Conservation (phyloP, 2,329 filamentous ascomycete genomes). For the Paraphaeosphaeria minitans region DNA sequence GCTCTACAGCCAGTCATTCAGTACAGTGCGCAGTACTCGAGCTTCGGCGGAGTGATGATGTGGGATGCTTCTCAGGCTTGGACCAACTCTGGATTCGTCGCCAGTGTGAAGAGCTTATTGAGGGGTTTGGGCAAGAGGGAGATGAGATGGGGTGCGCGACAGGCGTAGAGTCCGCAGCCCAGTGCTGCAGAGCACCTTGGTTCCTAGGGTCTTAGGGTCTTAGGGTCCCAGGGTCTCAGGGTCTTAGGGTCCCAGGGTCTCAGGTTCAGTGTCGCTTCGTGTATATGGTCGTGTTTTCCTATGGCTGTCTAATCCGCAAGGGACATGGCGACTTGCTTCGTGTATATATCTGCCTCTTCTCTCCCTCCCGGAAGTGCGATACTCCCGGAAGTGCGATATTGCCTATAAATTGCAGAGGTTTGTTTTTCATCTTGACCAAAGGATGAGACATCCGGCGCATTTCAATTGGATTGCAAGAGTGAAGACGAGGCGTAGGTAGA, state of each 20-base stretch:
- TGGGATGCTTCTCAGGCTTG: slow-evolving; percentile 59
- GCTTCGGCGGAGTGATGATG: slow-evolving; percentile 71
- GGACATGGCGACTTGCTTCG: neutral
- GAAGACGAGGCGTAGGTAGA: neutral
- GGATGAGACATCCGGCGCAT: neutral
- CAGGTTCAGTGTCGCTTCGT: too few relatives aligned
- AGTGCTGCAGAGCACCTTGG: neutral
- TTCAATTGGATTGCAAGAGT: neutral
- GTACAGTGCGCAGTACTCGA: slow-evolving; percentile 61
- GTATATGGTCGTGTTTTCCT: too few relatives aligned
- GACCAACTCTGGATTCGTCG: slow-evolving; percentile 28
- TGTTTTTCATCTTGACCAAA: neutral
- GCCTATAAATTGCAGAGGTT: neutral
- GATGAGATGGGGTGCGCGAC: slow-evolving; percentile 15
- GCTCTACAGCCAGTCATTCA: slow-evolving; percentile 58
- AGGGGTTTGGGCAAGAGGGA: slow-evolving; percentile 13
- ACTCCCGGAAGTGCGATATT: neutral
- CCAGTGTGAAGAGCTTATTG: slow-evolving; percentile 17
- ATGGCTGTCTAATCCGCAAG: too few relatives aligned
- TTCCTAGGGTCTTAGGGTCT: too few relatives aligned
- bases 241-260: neutral
- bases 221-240: neutral
- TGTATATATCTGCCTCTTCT: neutral
- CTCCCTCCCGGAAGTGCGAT: neutral
- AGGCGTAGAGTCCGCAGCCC: neutral